A percentile compares a stretch with the other conserved stretches of the same genome.
Evolutionary conservation across 1,139 yeast genomes (phyloP).

Genomic region (Protomyces gravidus): DNA sequence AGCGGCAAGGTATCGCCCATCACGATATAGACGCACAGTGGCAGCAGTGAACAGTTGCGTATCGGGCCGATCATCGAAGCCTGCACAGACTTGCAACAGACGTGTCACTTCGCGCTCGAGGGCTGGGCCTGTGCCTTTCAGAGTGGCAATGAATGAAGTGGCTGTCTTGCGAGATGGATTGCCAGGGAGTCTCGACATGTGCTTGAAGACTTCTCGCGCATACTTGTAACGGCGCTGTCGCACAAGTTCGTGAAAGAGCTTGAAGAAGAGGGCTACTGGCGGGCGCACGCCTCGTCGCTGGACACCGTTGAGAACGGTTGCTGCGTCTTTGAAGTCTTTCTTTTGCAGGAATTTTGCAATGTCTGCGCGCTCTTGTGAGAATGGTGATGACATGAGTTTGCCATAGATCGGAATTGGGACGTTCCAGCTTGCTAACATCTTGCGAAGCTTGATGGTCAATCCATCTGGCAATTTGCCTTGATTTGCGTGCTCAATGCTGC

Average conservation of each 20-base stretch:
- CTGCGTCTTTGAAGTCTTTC: background rate
- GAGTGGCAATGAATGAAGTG: conserved; percentile 2
- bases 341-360: background rate
- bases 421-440: background rate
- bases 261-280: background rate
- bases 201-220: conserved; percentile 3
- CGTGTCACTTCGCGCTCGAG: background rate
- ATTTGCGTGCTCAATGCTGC: background rate
- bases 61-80: background rate
- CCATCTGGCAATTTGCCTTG: background rate
- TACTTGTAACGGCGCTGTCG: background rate
- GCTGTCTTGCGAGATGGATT: background rate
- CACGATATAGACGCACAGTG: conserved; percentile 14
- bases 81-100: background rate
- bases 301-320: background rate
- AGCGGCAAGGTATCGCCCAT: conserved; percentile 6
- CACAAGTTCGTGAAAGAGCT: background rate
- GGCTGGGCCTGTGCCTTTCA: background rate
- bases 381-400: background rate
- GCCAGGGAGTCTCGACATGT: background rate
- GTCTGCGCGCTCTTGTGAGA: background rate
- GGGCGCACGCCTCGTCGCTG: background rate
- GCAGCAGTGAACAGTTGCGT: conserved; percentile 16
- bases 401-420: no score
- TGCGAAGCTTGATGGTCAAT: background rate